These are phyloP conservation scores for Malus hybrid DNA, from an alignment of 331 rosid genomes.

Conservation along the genomic window DNA sequence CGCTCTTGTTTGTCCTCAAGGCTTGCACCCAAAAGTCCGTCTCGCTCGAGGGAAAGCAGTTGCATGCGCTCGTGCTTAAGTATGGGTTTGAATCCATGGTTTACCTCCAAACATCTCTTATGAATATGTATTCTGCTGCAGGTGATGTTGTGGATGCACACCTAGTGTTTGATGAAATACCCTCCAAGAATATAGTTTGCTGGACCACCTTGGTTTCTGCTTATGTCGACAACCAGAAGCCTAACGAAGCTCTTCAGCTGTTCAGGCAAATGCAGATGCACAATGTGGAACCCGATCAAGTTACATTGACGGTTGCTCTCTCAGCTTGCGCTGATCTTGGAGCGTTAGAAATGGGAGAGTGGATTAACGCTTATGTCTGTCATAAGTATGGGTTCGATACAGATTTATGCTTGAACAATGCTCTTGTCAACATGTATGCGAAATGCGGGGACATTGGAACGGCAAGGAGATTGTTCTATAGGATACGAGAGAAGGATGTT, in stretches of 20 bases:
- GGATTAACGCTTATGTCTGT: slow-evolving; percentile 33
- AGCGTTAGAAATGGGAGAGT: slow-evolving; percentile 42
- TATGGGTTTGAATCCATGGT: slow-evolving; percentile 35
- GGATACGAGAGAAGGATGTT: slow-evolving; percentile 37
- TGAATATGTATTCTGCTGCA: slow-evolving; percentile 28
- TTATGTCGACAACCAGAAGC: slow-evolving; percentile 43
- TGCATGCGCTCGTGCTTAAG: slow-evolving; percentile 42
- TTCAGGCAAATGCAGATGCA: slow-evolving; percentile 44
- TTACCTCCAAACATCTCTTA: slow-evolving; percentile 55
- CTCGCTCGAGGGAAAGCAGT: slow-evolving; percentile 29
- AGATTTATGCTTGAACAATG: slow-evolving; percentile 45
- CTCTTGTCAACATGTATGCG: slow-evolving; percentile 57
- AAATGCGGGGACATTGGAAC: slow-evolving; percentile 47
- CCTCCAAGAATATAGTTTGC: slow-evolving; percentile 27
- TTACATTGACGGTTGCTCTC: slow-evolving; percentile 45
- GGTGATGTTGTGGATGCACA: slow-evolving; percentile 31
- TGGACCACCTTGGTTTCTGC: slow-evolving; percentile 69
- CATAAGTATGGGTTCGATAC: slow-evolving; percentile 6
- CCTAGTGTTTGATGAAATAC: slow-evolving; percentile 47
- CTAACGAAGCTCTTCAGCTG: slow-evolving; percentile 34
- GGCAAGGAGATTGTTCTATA: slow-evolving; percentile 47
- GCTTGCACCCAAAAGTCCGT: slow-evolving; percentile 34
- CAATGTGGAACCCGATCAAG: slow-evolving; percentile 51
- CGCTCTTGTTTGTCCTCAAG: slow-evolving; percentile 47
- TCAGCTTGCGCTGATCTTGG: slow-evolving; percentile 66